These are phyloP conservation scores for Heliocybe sulcata DNA, from an alignment of 1,284 basidiomycete genomes.

Conservation along the genomic window DNA sequence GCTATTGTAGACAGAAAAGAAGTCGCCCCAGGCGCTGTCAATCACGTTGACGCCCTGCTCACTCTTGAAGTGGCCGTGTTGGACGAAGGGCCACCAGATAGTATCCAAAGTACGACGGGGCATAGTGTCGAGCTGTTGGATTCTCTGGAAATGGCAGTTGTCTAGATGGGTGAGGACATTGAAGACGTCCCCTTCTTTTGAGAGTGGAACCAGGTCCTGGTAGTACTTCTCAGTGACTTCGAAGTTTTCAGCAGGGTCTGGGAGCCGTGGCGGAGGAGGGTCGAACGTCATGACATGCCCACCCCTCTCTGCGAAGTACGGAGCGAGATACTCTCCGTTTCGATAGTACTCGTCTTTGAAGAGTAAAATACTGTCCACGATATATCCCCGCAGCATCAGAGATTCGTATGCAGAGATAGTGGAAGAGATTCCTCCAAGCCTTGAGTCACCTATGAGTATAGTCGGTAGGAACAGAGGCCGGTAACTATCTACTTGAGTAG, in stretches of 20 bases:
- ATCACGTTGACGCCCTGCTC: constrained; percentile 81
- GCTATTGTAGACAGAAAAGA: constrained; percentile 66
- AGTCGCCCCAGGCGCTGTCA: constrained; percentile 86
- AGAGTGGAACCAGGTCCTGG: constrained; percentile 30
- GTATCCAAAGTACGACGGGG: constrained; percentile 69
- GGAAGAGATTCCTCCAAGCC: constrained; percentile 91
- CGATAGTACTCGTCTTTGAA: constrained; percentile 85
- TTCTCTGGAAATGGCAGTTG: constrained; percentile 49
- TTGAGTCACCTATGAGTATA: constrained; percentile 82
- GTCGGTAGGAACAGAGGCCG: constrained; percentile 84
- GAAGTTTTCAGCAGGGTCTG: constrained; percentile 43
- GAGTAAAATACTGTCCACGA: constrained; percentile 81
- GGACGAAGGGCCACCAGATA: constrained; percentile 98
- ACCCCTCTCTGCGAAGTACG: constrained; percentile 73
- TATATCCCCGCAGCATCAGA: constrained; percentile 84
- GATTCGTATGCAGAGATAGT: constrained; percentile 94
- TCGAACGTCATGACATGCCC: constrained; percentile 53
- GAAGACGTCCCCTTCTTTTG: constrained; percentile 33
- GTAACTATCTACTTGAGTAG: constrained; percentile 82
- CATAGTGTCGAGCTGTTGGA: constrained; percentile 73
- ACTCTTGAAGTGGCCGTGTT: constrained; percentile 71
- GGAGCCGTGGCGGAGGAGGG: constrained; percentile 50
- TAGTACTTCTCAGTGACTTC: constrained; percentile 69
- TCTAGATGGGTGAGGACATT: constrained; percentile 59
- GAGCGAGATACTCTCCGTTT: constrained; percentile 78